These are phyloP conservation scores for Fusarium albidum DNA, from an alignment of 2,329 filamentous ascomycete species.

Conservation along the genomic window DNA sequence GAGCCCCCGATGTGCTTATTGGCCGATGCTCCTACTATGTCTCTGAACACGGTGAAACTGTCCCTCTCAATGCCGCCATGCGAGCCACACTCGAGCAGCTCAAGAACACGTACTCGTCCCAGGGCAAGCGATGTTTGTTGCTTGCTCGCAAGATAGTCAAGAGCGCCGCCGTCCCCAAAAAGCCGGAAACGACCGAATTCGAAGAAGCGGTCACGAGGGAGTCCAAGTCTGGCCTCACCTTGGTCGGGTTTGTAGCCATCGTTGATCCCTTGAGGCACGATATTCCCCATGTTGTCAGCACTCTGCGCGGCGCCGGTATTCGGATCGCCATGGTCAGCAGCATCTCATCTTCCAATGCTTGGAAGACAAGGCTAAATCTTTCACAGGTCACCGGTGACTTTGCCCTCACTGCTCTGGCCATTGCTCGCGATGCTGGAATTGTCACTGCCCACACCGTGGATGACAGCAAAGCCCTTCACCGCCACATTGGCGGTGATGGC, in stretches of 20 bases:
- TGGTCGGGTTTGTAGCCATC: constrained; percentile 79
- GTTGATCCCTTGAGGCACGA: constrained; percentile 81
- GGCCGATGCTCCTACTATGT: constrained; percentile 67
- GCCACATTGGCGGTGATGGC: constrained; percentile 30
- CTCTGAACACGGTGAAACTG: constrained; percentile 61
- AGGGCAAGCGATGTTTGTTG: constrained; percentile 73
- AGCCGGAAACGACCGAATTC: constrained; percentile 57
- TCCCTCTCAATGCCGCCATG: constrained; percentile 54
- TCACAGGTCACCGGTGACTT: constrained; percentile 76
- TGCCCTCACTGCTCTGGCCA: constrained; percentile 76
- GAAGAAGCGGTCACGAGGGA: constrained; percentile 60
- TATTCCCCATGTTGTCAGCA: constrained; percentile 72
- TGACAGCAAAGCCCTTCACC: constrained; percentile 59
- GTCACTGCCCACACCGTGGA: constrained; percentile 66
- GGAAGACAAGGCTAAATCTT: background rate
- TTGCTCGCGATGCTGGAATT: constrained; percentile 77
- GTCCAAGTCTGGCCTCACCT: constrained; percentile 62
- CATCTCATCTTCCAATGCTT: background rate
- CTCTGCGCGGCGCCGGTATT: constrained; percentile 73
- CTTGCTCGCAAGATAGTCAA: constrained; percentile 68
- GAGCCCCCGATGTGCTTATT: constrained; percentile 78
- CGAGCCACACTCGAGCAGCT: constrained; percentile 61
- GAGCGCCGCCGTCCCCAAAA: constrained; percentile 47
- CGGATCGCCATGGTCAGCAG: constrained; percentile 75
- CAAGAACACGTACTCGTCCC: constrained; percentile 74